A percentile compares a stretch with the other conserved stretches of the same genome.
These are phyloP conservation scores for Syncephalastrum racemosum DNA, from an alignment of 371 early-diverging fungal species.

Conservation along the genomic window DNA sequence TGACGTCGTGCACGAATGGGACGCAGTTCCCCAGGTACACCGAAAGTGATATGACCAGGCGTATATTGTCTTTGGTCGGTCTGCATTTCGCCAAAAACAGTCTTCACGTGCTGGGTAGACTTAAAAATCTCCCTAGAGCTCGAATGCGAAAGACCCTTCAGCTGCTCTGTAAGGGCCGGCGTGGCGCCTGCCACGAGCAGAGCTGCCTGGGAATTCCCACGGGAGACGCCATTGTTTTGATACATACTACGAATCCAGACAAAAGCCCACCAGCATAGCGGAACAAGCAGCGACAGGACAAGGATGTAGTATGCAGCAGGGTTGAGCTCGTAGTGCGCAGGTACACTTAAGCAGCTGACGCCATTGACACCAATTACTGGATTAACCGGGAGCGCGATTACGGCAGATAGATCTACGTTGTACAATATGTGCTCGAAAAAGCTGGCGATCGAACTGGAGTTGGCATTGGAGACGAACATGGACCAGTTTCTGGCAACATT, in stretches of 20 bases:
- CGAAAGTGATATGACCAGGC: conserved; percentile 17
- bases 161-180: conserved; percentile 6
- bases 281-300: conserved; percentile 11
- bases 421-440: conserved; percentile 1
- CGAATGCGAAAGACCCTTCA: conserved; percentile 18
- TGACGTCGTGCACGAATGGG: conserved; percentile 6
- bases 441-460: neutral
- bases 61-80: neutral
- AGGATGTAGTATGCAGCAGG: conserved; percentile 12
- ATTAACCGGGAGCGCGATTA: conserved; percentile 3
- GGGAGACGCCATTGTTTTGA: conserved; percentile 17
- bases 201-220: conserved; percentile 23
- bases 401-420: conserved; percentile 7
- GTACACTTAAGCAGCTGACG: neutral
- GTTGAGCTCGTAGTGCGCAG: conserved; percentile 4
- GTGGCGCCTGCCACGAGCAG: conserved; percentile 19
- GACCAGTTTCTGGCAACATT: neutral
- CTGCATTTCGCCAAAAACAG: conserved; percentile 13
- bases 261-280: conserved; percentile 16
- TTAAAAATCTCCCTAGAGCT: conserved; percentile 12
- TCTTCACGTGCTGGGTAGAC: conserved; percentile 7
- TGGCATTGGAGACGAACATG: neutral
- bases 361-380: neutral
- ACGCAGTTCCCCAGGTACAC: conserved; percentile 10
- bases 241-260: conserved; percentile 18